Evolutionary conservation across 192 early-diverging fungal genomes (phyloP).

Genomic region (Helicostylum pulchrum): DNA sequence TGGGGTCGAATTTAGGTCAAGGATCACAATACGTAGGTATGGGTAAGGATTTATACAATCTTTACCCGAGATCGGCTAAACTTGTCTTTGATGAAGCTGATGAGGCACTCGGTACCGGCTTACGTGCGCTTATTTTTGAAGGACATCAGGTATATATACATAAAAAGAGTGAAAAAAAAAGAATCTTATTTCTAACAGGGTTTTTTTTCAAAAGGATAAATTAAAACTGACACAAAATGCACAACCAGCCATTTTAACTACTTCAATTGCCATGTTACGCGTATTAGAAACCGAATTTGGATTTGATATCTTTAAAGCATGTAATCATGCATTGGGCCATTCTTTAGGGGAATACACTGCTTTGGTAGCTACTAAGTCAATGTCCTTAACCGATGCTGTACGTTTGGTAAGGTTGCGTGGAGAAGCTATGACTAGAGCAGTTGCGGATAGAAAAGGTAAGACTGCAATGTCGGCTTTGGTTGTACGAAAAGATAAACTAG

Average conservation of each 20-base stretch:
- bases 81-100: constrained; percentile 90
- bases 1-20: constrained; percentile 48
- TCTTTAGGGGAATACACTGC: constrained; percentile 92
- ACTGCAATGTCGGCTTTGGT: constrained; percentile 92
- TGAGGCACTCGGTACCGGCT: constrained; percentile 65
- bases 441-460: constrained; percentile 54
- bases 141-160: constrained; percentile 55
- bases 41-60: constrained; percentile 83
- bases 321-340: constrained; percentile 85
- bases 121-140: constrained; percentile 83
- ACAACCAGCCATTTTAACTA: constrained; percentile 63
- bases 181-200: not conserved
- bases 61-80: constrained; percentile 64
- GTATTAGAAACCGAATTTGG: constrained; percentile 82
- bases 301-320: constrained; percentile 68
- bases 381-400: constrained; percentile 77
- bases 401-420: constrained; percentile 83
- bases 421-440: constrained; percentile 79
- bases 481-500: constrained; percentile 67
- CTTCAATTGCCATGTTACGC: constrained; percentile 81
- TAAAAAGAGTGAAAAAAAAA: not conserved
- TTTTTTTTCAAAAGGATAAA: constrained; percentile 20
- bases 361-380: constrained; percentile 61
- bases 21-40: constrained; percentile 89
- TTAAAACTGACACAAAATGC: constrained; percentile 68